Base-by-base conservation (phyloP, 2,329 filamentous ascomycete genomes). In the Macroventuria anomochaeta region DNA sequence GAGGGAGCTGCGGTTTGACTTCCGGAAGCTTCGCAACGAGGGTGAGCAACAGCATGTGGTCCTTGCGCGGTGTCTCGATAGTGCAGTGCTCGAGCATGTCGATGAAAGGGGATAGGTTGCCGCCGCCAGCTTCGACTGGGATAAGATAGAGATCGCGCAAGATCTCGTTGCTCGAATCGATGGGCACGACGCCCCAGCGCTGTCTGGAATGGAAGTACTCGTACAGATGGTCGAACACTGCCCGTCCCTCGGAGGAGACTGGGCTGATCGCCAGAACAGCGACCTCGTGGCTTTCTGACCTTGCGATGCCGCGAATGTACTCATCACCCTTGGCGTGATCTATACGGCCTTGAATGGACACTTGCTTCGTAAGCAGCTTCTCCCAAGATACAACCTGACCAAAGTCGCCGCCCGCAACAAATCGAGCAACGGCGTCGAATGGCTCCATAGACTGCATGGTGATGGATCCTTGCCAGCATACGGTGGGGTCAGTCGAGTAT, bases 101-200 rank as follows among this genome's bases (percentile, higher is more conserved):
- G 73, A 97, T 86, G 65, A 97, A 96, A 57, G 93, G 90, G 0
- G 95, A 93, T 36, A 93, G 84, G 41, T 78, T 77, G 28, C 76
- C 78, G 42, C 83, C 84, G 28, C 90, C 91, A 5, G 87, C 83
- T 26, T 91, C 85, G 4, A 97, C 85, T 0, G 95, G 93, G 8
- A 97, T 88, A 26, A 97, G 83, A 72, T 97, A 97, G 1, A 93
- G 90, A 70, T 97, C 93, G 55, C 92, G 88, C 41, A 97, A 89
- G 55, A 91, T 88, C 17, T 86, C 83, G 69, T 93, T 90, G 12
- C 88, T 88, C 7, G 54, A 55, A 12, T 73, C 68, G 4, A 70
- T 58, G 6, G 70, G 70, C 6, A 97, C 83, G 1, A 97, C 93
- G 17, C 92, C 93, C 72, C 96, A 99, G 28, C 92, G 84, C 60